Evolutionary conservation across 2,329 filamentous ascomycete species (phyloP), one percentile per base, ranked within the genome.

Genomic region (Dactylellina parvicollis): DNA sequence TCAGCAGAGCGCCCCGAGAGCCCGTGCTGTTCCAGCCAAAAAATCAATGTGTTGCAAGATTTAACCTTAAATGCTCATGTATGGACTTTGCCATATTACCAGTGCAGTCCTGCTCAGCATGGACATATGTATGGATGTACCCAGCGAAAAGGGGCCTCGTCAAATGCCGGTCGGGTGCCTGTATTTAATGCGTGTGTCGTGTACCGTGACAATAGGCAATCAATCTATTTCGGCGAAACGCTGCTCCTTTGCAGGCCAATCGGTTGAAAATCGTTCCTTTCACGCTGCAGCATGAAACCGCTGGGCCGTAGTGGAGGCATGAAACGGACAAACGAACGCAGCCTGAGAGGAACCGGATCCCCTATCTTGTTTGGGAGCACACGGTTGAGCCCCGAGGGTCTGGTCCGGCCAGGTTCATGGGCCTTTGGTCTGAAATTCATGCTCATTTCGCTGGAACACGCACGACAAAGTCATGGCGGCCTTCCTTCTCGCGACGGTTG

Each of bases 371-470:
- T 60, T 61, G 64, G 55, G 64, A 55, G n/a, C n/a, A 44, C 55
- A 30, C 46, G 46, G 50, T 50, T 10, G 49, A 32, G 55, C 55
- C 62, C 66, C 66, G 66, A 71, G 49, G 44, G 57, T 64, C 57
- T 64, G 66, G 66, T 60, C 55, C 50, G 56, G 30, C 66, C 60
- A 57, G 66, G 66, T 64, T 71, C 57, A 69, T 62, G 65, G 56
- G 47, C 44, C 36, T 32, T 24, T 12, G 38, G 55, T 34, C 54
- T 47, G 54, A 61, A 34, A 49, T 50, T 55, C 46, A 65, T 64
- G 24, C 64, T 61, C 65, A 70, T 70, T 70, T 70, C 65, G 55
- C 55, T 70, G 65, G 65, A 59, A 70, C 65, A 52, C 16, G 54
- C 40, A 24, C 22, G 36, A 40, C 8, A 34, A 18, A 57, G 40